These are phyloP conservation scores for Hypocrella siamensis DNA, from an alignment of 2,329 filamentous ascomycete genomes.

Conservation along the genomic window DNA sequence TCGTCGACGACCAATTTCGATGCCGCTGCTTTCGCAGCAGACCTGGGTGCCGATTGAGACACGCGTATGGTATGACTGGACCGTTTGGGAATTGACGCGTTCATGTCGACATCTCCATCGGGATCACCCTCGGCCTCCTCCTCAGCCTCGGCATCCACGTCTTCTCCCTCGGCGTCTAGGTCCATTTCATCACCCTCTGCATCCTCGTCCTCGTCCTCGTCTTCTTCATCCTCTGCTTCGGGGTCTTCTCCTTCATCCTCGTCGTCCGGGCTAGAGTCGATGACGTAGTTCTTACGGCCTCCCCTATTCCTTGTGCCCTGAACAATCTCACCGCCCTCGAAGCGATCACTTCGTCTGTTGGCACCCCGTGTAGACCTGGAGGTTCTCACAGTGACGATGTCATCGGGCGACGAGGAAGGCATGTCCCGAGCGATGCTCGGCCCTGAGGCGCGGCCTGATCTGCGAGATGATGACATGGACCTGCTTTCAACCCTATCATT, in stretches of 20 bases:
- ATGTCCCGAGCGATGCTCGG: conserved; percentile 26
- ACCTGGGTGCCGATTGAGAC: conserved; percentile 24
- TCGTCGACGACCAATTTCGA: conserved; percentile 21
- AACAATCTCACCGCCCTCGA: conserved; percentile 30
- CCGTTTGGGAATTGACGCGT: conserved; percentile 14
- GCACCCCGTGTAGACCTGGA: conserved; percentile 30
- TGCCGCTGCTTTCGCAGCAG: conserved; percentile 16
- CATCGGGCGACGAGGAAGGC: conserved; percentile 31
- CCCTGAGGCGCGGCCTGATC: conserved; percentile 29
- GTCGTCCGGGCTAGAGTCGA: conserved; percentile 37
- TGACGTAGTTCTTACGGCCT: conserved; percentile 43
- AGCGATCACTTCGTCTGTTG: conserved; percentile 20
- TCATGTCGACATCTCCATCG: conserved; percentile 29
- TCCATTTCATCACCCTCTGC: conserved; percentile 20
- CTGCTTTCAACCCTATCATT: conserved; percentile 18
- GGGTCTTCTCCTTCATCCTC: conserved; percentile 24
- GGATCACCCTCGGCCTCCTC: conserved; percentile 30
- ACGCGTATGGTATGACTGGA: conserved; percentile 28
- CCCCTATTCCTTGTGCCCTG: conserved; percentile 36
- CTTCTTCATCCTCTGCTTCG: conserved; percentile 20
- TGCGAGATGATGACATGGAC: conserved; percentile 37
- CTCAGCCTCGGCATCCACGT: conserved; percentile 22
- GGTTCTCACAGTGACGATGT: conserved; percentile 35
- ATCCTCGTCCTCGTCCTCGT: conserved; percentile 25
- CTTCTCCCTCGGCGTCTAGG: conserved; percentile 23